Evolutionary conservation across 1,139 yeast species (phyloP).

Genomic region (Kluyveromyces sp.): DNA sequence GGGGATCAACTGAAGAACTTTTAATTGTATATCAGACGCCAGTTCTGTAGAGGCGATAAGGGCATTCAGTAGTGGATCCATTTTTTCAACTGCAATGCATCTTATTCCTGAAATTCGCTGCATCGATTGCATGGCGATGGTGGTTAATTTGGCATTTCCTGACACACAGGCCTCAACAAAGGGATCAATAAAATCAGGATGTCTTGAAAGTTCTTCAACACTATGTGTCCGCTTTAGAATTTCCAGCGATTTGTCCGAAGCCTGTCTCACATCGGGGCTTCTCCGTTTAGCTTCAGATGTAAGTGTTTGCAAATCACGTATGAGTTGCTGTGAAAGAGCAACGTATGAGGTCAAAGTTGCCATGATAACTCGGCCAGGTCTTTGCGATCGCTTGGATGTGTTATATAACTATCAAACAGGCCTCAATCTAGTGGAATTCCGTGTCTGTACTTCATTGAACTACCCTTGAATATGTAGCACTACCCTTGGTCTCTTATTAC

Average conservation of each 20-base stretch:
- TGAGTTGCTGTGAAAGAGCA: constrained; percentile 39
- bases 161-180: constrained; percentile 67
- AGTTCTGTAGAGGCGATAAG: constrained; percentile 67
- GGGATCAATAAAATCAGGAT: constrained; percentile 57
- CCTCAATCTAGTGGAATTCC: too few relatives aligned
- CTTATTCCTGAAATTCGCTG: constrained; percentile 48
- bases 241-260: constrained; percentile 56
- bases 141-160: constrained; percentile 65
- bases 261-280: constrained; percentile 55
- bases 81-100: constrained; percentile 46
- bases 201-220: constrained; percentile 28
- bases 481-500: too few relatives aligned
- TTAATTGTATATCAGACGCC: constrained; percentile 76
- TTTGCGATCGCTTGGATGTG: too few relatives aligned
- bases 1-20: constrained; percentile 81
- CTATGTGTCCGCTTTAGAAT: constrained; percentile 37
- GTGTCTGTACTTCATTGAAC: too few relatives aligned
- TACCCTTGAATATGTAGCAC: too few relatives aligned
- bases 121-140: constrained; percentile 64
- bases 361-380: constrained; percentile 4
- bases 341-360: constrained; percentile 9
- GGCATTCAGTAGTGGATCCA: constrained; percentile 55
- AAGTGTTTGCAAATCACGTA: constrained; percentile 51
- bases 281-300: constrained; percentile 67
- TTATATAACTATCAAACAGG: too few relatives aligned